Evolutionary conservation across 306 rosid genomes (phyloP), one percentile per base, ranked within the genome.

Genomic region (Acacia melanoxylon): DNA sequence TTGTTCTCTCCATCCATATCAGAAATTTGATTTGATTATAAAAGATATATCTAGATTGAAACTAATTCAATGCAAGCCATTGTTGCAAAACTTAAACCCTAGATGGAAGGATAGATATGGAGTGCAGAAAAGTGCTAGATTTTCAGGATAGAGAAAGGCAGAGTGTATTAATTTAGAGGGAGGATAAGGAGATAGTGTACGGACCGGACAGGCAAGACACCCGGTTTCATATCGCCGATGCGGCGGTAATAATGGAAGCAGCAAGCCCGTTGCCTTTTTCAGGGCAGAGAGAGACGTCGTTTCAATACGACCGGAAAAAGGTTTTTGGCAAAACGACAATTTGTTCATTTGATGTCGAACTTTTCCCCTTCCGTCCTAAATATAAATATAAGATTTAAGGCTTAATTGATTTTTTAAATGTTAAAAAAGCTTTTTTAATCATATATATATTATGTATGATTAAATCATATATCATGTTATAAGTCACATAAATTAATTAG

Each of bases 1-100:
- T 54, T 81, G 41, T 62, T 79, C 41, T 41, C 67, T 59, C 80
- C 89, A 0, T 80, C 97, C 97, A 92, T 94, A 9, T 68, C 2
- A 33, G 14, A 31, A 14, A 75, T 20, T 33, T 56, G 37, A 20
- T 37, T 52, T 56, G 37, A 20, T 37, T 44, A 15, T 5, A 10
- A 58, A 76, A 76, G 52, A 62, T 3, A 0, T 54, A 17, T 58
- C n/a, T 2, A n/a, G 37, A 54, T 19, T 13, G 65, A 24, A 8
- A 8, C 13, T 58, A 10, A 58, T 25, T 52, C 49, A 76, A 77
- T 33, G 81, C 10, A 13, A 35, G 78, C 52, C 89, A 81, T 81
- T 72, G 83, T 71, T 69, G 80, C 29, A 49, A 74, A 82, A 71
- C 52, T 70, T 11, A 82, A 90, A 85, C 89, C 92, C 90, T 85